phyloP scores from a whole-genome alignment of 371 early-diverging fungal genomes.

The Mortierella sp. region DNA sequence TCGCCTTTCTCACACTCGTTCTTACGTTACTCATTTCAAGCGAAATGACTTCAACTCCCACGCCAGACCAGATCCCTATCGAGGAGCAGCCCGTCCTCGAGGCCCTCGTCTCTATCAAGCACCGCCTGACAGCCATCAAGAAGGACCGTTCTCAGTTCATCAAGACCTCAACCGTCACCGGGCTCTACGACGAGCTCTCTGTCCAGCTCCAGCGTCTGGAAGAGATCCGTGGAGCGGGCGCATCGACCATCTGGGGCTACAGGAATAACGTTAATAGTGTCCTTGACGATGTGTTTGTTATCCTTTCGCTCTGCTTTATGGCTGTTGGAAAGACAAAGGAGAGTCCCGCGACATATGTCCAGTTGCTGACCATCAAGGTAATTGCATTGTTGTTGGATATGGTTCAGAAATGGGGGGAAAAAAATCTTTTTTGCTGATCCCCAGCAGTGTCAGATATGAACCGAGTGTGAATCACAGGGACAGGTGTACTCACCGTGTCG shows the following conservation, averaged over 20 bases:
- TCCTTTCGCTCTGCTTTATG: slow-evolving; percentile 84
- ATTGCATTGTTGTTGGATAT: background rate
- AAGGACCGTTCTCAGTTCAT: slow-evolving; percentile 78
- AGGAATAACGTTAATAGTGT: slow-evolving; percentile 81
- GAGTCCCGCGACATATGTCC: slow-evolving; percentile 85
- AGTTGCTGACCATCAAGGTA: slow-evolving; percentile 85
- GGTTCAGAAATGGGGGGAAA: background rate
- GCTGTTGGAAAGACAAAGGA: slow-evolving; percentile 83
- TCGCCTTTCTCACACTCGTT: background rate
- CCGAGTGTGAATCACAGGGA: background rate
- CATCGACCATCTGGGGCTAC: slow-evolving; percentile 39
- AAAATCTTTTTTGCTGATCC: background rate
- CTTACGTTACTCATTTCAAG: background rate
- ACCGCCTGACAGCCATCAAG: slow-evolving; percentile 78
- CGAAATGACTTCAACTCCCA: slow-evolving; percentile 52
- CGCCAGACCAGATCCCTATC: slow-evolving; percentile 56
- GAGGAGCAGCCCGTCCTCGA: slow-evolving; percentile 77
- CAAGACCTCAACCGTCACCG: slow-evolving; percentile 69
- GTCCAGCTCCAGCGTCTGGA: slow-evolving; percentile 67
- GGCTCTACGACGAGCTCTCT: slow-evolving; percentile 74
- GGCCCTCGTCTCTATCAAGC: slow-evolving; percentile 76
- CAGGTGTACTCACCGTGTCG: background rate
- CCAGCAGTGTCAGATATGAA: background rate
- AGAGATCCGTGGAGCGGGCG: slow-evolving; percentile 59
- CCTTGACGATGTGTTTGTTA: slow-evolving; percentile 84